Percentiles rank a stretch among this genome's conserved stretches.
phyloP scores from a whole-genome alignment of 2,329 filamentous ascomycete genomes.

The Fusarium odoratissimum region DNA sequence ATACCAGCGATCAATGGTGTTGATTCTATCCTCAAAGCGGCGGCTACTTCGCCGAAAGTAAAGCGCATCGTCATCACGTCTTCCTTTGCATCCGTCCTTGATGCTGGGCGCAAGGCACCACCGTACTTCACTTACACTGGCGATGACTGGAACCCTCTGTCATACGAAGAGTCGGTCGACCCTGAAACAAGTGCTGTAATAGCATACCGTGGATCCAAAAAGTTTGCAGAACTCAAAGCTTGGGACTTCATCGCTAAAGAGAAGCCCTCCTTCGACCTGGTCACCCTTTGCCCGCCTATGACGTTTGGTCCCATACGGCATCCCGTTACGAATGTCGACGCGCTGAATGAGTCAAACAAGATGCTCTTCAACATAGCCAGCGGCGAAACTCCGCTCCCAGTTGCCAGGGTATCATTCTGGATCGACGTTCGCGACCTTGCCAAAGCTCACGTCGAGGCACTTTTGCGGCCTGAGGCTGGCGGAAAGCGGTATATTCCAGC shows the following conservation, averaged over 20 bases:
- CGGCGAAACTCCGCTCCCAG: slow-evolving; percentile 46
- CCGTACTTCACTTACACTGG: slow-evolving; percentile 61
- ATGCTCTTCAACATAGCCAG: neutral
- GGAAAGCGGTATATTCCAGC: slow-evolving; percentile 56
- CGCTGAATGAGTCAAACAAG: slow-evolving; percentile 57
- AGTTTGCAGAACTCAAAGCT: slow-evolving; percentile 50
- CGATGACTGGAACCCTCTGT: slow-evolving; percentile 68
- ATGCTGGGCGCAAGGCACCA: slow-evolving; percentile 59
- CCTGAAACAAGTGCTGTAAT: slow-evolving; percentile 54
- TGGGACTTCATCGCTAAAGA: slow-evolving; percentile 51
- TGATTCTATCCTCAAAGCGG: slow-evolving; percentile 51
- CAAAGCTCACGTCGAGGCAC: slow-evolving; percentile 56
- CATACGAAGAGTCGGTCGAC: slow-evolving; percentile 59
- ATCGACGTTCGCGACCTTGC: slow-evolving; percentile 61
- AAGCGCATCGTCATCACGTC: slow-evolving; percentile 67
- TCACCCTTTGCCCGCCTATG: slow-evolving; percentile 59
- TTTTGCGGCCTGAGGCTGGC: slow-evolving; percentile 51
- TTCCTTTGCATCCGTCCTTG: slow-evolving; percentile 74
- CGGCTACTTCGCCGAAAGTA: slow-evolving; percentile 41
- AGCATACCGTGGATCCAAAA: slow-evolving; percentile 52
- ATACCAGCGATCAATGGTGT: slow-evolving; percentile 60
- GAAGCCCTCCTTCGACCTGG: slow-evolving; percentile 55
- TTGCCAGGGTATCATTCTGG: slow-evolving; percentile 56
- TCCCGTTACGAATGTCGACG: slow-evolving; percentile 48
- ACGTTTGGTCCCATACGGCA: slow-evolving; percentile 58